Conservation (phyloP, 2,329 filamentous ascomycete species). For the Beauveria asiatica region DNA sequence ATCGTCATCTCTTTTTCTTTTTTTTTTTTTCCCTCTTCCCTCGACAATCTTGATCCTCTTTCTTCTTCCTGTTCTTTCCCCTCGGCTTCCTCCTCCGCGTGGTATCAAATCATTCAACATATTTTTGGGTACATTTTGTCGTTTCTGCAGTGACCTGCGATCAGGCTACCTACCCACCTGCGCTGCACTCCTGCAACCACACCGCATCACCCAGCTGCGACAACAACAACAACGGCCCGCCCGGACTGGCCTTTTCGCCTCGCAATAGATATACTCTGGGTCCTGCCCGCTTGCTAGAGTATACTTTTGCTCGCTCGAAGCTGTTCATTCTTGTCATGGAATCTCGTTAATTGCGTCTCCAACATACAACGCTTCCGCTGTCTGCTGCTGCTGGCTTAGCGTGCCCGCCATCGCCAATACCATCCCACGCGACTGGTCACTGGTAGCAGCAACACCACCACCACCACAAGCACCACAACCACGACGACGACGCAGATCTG, state of each 20-base stretch:
- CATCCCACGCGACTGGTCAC: background rate
- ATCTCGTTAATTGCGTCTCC: background rate
- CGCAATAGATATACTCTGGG: background rate
- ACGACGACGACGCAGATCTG: background rate
- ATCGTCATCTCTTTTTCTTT: background rate
- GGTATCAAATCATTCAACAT: background rate
- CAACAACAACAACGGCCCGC: conserved; percentile 2
- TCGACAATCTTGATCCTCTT: background rate
- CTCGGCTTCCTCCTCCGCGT: background rate
- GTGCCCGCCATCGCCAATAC: background rate
- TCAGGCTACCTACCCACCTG: background rate
- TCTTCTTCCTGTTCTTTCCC: background rate
- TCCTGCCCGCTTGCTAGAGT: background rate
- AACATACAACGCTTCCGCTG: background rate
- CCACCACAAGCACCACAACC: background rate
- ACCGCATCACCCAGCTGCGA: conserved; percentile 4
- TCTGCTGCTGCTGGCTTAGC: background rate
- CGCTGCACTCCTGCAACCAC: background rate
- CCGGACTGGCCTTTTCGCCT: background rate
- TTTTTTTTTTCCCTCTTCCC: background rate
- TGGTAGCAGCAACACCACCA: background rate
- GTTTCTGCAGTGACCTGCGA: conserved; percentile 8
- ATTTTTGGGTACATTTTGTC: background rate
- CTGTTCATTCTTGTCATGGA: background rate
- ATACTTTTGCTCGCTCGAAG: background rate